Percentiles rank a stretch among this genome's conserved stretches.
Evolutionary conservation across 495 filamentous ascomycete genomes (phyloP).

Genomic region (Tuber melanosporum): DNA sequence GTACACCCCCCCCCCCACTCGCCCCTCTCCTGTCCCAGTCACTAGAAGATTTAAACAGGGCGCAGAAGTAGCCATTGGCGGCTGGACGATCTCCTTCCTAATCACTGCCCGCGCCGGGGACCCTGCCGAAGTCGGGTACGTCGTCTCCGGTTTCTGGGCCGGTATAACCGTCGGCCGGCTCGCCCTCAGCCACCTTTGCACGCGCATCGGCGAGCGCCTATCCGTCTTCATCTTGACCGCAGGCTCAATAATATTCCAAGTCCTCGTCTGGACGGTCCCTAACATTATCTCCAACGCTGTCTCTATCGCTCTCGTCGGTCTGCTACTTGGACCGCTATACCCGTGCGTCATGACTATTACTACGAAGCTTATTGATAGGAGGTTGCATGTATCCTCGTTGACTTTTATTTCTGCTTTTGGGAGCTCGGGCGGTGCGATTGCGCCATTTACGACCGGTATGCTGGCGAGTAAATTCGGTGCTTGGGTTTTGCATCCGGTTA

Average conservation of each 20-base stretch:
- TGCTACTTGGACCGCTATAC: conserved; percentile 67
- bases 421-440: conserved; percentile 65
- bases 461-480: conserved; percentile 63
- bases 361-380: conserved; percentile 54
- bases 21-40: background rate
- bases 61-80: conserved; percentile 55
- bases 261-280: conserved; percentile 68
- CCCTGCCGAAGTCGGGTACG: conserved; percentile 65
- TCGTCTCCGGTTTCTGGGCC: conserved; percentile 74
- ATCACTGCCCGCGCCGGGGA: conserved; percentile 63
- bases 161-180: conserved; percentile 65
- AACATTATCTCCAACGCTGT: conserved; percentile 66
- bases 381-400: conserved; percentile 60
- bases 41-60: conserved; percentile 40
- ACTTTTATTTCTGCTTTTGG: conserved; percentile 67
- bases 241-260: conserved; percentile 58
- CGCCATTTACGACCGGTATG: conserved; percentile 67
- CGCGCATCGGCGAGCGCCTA: conserved; percentile 59
- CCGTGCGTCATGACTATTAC: conserved; percentile 66
- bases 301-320: conserved; percentile 61
- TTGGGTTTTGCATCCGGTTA: conserved; percentile 68
- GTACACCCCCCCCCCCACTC: conserved; percentile 9
- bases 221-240: conserved; percentile 56
- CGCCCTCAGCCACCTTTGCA: conserved; percentile 56
- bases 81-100: conserved; percentile 75